Base-by-base conservation (phyloP, 306 rosid genomes). In the Pachyrhizus erosus region DNA sequence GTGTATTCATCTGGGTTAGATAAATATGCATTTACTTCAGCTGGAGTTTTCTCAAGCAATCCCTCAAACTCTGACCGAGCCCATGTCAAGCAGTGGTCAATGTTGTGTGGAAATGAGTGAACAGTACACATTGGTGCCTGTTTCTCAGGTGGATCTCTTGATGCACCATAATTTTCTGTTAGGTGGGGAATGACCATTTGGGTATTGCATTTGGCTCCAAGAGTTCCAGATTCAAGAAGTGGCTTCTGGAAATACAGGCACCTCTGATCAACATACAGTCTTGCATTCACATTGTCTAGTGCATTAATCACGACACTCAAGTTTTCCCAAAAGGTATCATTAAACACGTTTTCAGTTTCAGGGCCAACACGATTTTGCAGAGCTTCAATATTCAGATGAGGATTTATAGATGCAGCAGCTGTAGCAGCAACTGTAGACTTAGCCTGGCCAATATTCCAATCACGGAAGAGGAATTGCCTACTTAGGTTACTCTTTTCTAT, bases 61-160 rank as follows among this genome's bases (percentile, higher is more conserved):
- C 99, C 99, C 90, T 96, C 99, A 79, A 96, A 96, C 84, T 96
- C 99, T 14, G 99, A 96, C 79, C 99, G 93, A 70, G 98, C 99
- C 99, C 99, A 96, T 40, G 99, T 96, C 91, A 96, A 86, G 89
- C 99, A 96, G 80, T 96, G 99, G 55, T 96, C 98, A 77, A 96
- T 96, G 84, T 93, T 96, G 90, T 96, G 98, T 0, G 99, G 99
- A 83, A 96, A 96, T 3, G 99, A 96, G 89, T 96, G 99, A 61
- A 96, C 92, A 26, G 98, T 96, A 90, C 99, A 96, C 99, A 96
- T 96, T 9, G 99, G 99, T 1, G 99, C 99, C 85, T 96, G 97
- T 86, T 92, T 96, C 91, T 96, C 98, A 52, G 99, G 99, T 43
- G 97, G 99, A 83, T 96, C 99, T 85, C 99, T 93, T 39, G 99